Conservation (phyloP, 2,329 filamentous ascomycete species). For the Leptosphaerulina australis region DNA sequence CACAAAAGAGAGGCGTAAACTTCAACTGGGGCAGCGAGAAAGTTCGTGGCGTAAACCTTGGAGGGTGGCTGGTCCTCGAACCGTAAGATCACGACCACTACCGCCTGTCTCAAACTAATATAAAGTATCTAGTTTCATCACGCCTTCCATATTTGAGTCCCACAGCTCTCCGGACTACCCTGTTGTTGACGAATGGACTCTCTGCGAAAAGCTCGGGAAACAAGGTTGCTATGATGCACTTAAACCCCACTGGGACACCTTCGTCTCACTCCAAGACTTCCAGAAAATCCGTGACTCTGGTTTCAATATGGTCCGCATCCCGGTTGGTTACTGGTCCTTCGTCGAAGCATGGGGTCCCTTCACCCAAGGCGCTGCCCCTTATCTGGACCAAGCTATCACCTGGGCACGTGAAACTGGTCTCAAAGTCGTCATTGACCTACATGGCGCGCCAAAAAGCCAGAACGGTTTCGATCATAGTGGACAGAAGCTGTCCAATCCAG, state of each 20-base stretch:
- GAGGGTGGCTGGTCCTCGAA: constrained; percentile 46
- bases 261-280: constrained; percentile 58
- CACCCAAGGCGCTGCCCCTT: constrained; percentile 57
- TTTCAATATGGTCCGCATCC: constrained; percentile 65
- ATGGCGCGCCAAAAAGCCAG: constrained; percentile 59
- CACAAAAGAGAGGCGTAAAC: constrained; percentile 23
- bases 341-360: constrained; percentile 55
- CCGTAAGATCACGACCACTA: constrained; percentile 21
- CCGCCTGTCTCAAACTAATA: not conserved
- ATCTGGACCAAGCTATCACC: constrained; percentile 61
- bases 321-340: constrained; percentile 61
- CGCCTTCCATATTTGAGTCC: constrained; percentile 59
- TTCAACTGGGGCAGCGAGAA: constrained; percentile 54
- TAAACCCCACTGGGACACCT: constrained; percentile 59
- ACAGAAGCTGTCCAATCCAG: constrained; percentile 51
- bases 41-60: constrained; percentile 45
- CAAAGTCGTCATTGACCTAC: constrained; percentile 64
- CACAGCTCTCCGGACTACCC: constrained; percentile 34
- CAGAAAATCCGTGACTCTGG: constrained; percentile 61
- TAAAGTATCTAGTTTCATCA: constrained; percentile 57
- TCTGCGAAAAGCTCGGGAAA: constrained; percentile 56
- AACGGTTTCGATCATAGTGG: constrained; percentile 69
- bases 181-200: constrained; percentile 59
- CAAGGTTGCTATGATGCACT: constrained; percentile 51
- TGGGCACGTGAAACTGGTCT: constrained; percentile 61